Evolutionary conservation across 2,329 filamentous ascomycete species (phyloP).

Genomic region (Coleophoma crateriformis): DNA sequence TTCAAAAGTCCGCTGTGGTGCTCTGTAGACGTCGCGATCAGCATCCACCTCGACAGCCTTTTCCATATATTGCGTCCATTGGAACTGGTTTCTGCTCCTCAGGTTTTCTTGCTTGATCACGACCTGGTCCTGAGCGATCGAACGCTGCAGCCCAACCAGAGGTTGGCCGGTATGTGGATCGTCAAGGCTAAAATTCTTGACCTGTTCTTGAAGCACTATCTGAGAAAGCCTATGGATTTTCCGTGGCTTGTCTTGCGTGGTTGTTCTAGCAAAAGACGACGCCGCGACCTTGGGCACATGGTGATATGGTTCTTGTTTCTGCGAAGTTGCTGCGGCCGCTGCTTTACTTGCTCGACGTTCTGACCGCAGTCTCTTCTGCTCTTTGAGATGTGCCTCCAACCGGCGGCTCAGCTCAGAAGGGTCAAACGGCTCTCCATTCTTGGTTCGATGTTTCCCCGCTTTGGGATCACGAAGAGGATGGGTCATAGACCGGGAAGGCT

Average conservation of each 20-base stretch:
- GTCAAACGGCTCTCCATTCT: slow-evolving; percentile 37
- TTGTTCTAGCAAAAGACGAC: slow-evolving; percentile 47
- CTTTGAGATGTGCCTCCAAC: slow-evolving; percentile 42
- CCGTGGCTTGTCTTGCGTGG: slow-evolving; percentile 37
- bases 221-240: slow-evolving; percentile 39
- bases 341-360: slow-evolving; percentile 13
- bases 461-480: slow-evolving; percentile 13
- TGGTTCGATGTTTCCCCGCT: slow-evolving; percentile 15
- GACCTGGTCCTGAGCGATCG: slow-evolving; percentile 17
- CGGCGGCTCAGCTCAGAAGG: slow-evolving; percentile 49
- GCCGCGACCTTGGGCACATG: slow-evolving; percentile 51
- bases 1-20: slow-evolving; percentile 28
- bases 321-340: slow-evolving; percentile 8
- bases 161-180: slow-evolving; percentile 8
- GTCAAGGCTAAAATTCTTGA: slow-evolving; percentile 25
- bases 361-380: slow-evolving; percentile 37
- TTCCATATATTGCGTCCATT: slow-evolving; percentile 31
- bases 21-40: slow-evolving; percentile 21
- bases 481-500: slow-evolving; percentile 20
- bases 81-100: slow-evolving; percentile 38
- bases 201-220: slow-evolving; percentile 34
- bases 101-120: slow-evolving; percentile 30
- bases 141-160: slow-evolving; percentile 11
- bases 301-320: slow-evolving; percentile 29
- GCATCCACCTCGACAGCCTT: slow-evolving; percentile 27